phyloP scores from a whole-genome alignment of 257 asterid species.

The Rauvolfia tetraphylla region DNA sequence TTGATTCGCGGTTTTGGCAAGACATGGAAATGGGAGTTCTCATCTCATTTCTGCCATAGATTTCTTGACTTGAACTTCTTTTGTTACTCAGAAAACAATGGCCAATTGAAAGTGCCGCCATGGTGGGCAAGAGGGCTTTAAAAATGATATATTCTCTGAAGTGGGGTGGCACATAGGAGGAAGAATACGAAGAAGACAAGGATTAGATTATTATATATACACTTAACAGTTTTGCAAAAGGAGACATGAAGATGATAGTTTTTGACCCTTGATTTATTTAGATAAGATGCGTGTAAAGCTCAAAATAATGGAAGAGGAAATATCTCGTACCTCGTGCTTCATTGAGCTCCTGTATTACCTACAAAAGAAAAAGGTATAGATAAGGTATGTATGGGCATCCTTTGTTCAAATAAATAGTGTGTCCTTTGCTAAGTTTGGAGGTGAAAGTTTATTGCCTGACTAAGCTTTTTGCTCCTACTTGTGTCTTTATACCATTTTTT shows the following conservation, averaged over 20 bases:
- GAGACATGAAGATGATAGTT: background rate
- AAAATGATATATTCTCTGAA: background rate
- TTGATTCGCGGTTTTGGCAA: conserved; percentile 38
- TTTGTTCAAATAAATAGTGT: too few relatives aligned
- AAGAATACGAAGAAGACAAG: background rate
- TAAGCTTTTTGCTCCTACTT: background rate
- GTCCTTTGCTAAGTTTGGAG: too few relatives aligned
- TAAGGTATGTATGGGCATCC: too few relatives aligned
- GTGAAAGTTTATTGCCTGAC: too few relatives aligned
- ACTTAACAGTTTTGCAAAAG: too few relatives aligned
- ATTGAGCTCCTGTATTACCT: too few relatives aligned
- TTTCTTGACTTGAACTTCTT: conserved; percentile 12
- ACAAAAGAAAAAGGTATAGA: too few relatives aligned
- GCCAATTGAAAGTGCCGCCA: conserved; percentile 24
- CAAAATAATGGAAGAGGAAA: background rate
- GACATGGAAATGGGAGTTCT: conserved; percentile 24
- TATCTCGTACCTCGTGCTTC: background rate
- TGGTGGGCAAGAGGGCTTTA: background rate
- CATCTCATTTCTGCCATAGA: background rate
- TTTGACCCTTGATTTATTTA: background rate
- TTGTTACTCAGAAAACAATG: conserved; percentile 7
- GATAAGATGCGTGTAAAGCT: conserved; percentile 2
- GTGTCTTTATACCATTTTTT: background rate
- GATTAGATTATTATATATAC: background rate
- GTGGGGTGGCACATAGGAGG: conserved; percentile 8